Evolutionary conservation across 1,284 basidiomycete genomes (phyloP).

Genomic region (Malassezia brasiliensis): DNA sequence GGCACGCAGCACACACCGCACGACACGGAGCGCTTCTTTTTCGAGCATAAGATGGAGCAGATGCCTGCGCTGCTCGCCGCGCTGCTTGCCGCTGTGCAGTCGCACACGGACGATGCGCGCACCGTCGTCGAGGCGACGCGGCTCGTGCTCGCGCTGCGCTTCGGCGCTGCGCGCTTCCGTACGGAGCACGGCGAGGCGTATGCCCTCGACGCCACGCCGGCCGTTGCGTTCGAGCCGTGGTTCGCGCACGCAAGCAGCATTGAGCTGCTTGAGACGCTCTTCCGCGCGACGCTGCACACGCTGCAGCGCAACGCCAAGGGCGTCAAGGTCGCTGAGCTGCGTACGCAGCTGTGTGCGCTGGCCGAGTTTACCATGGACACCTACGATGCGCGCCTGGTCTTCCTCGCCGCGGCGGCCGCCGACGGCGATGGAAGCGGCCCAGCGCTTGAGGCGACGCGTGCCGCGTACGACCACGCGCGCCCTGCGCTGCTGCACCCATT

Average conservation of each 20-base stretch:
- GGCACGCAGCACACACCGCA: slow-evolving; percentile 50
- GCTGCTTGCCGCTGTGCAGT: slow-evolving; percentile 2
- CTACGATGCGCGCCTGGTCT: slow-evolving; percentile 49
- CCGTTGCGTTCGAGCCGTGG: slow-evolving; percentile 64
- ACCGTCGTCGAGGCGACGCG: slow-evolving; percentile 54
- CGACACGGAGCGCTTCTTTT: slow-evolving; percentile 74
- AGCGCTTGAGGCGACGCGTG: slow-evolving; percentile 57
- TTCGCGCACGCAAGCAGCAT: slow-evolving; percentile 63
- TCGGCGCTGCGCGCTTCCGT: slow-evolving; percentile 65
- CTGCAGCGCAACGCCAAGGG: slow-evolving; percentile 50
- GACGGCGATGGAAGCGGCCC: slow-evolving; percentile 3
- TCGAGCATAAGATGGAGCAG: slow-evolving; percentile 59
- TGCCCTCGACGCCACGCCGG: slow-evolving; percentile 57
- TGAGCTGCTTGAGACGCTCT: slow-evolving; percentile 63
- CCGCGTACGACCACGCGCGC: slow-evolving; percentile 60
- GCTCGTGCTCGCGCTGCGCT: slow-evolving; percentile 61
- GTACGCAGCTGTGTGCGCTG: slow-evolving; percentile 63
- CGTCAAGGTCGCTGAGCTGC: slow-evolving; percentile 48
- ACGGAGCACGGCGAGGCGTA: slow-evolving; percentile 64
- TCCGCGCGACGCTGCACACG: slow-evolving; percentile 58
- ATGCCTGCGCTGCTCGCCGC: slow-evolving; percentile 19
- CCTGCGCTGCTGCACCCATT: slow-evolving; percentile 67
- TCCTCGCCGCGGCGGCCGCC: slow-evolving; percentile 31
- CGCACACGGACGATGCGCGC: neutral
- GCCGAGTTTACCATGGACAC: slow-evolving; percentile 48